phyloP scores from a whole-genome alignment of 2,329 filamentous ascomycete species.

The Scopulariopsis brevicaulis region DNA sequence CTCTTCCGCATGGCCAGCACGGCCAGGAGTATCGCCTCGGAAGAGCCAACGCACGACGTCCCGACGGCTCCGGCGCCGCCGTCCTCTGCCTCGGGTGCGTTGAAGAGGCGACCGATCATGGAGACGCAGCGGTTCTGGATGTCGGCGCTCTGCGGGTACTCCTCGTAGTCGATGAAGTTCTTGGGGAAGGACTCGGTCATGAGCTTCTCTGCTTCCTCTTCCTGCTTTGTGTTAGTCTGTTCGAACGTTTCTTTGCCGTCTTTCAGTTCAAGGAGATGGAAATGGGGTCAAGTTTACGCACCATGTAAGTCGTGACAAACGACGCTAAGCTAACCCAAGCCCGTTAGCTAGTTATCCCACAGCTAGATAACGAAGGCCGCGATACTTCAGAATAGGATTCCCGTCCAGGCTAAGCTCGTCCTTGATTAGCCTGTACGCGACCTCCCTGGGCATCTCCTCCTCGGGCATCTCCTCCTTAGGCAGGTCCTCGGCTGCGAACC shows the following conservation, averaged over 20 bases:
- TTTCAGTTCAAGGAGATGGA: not conserved
- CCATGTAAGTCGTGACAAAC: constrained; percentile 96
- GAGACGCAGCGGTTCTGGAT: constrained; percentile 88
- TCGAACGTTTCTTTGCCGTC: not conserved
- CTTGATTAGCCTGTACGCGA: constrained; percentile 96
- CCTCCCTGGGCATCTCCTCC: constrained; percentile 75
- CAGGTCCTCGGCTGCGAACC: constrained; percentile 70
- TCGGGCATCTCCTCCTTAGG: constrained; percentile 83
- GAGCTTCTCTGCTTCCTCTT: constrained; percentile 90
- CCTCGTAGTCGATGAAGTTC: constrained; percentile 90
- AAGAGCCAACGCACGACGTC: constrained; percentile 80
- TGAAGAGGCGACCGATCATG: constrained; percentile 85
- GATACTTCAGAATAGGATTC: constrained; percentile 75
- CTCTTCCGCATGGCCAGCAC: constrained; percentile 90
- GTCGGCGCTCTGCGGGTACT: constrained; percentile 70
- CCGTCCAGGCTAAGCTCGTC: constrained; percentile 87
- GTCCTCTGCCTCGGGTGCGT: constrained; percentile 48
- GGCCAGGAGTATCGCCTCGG: constrained; percentile 75
- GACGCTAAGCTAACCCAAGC: constrained; percentile 58
- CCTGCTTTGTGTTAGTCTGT: constrained; percentile 32
- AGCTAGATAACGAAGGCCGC: not conserved
- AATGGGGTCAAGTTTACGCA: constrained; percentile 22
- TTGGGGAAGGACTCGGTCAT: constrained; percentile 89
- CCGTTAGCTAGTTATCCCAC: constrained; percentile 5
- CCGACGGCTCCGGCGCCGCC: constrained; percentile 59